Base-by-base conservation (phyloP, 768 basidiomycete species). In the Termitomyces sp. region DNA sequence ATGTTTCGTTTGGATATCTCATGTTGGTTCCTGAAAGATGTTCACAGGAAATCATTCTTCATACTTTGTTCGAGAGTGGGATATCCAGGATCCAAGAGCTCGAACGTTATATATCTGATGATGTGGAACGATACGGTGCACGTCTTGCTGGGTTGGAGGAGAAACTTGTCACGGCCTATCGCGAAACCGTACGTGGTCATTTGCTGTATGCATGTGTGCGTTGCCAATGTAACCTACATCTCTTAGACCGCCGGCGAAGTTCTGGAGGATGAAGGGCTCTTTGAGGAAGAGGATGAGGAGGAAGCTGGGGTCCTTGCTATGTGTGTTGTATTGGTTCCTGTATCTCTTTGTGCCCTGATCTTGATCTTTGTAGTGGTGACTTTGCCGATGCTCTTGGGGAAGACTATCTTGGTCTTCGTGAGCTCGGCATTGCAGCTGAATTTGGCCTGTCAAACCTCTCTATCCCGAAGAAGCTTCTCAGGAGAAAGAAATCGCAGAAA, bases 31-130 rank as follows among this genome's bases (percentile, higher is more conserved):
- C 44, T 53, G 40, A 52, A 38, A 55, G 23, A 23, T 16, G 16
- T 11, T 35, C 32, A n/a, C 55, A 96, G 93, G 93, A 96, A 85
- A 95, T 97, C 32, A 85, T 96, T 35, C 78, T 94, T 2, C 93
- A 96, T 67, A 89, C 92, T 0, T 73, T 98, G 16, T 91, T 94
- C 60, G 93, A 97, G 71, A 91, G 89, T 56, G 95, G 95, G 5
- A 84, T 82, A 7, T 83, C 91, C 0, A 81, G 84, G 52, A 73
- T 94, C 9, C 78, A 85, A 63, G 88, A 91, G 57, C 80, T 98
- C 1, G 92, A 95, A 61, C 79, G 85, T 12, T 94, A 97, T 66
- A 83, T 98, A 65, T 83, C 83, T 46, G 94, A 98, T 57, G 96
- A 97, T 56, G 79, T 98, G 38, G 76, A 92, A 61, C 80, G 91